phyloP scores from a whole-genome alignment of 805 yeast genomes.

The Metschnikowia drakensbergensis region DNA sequence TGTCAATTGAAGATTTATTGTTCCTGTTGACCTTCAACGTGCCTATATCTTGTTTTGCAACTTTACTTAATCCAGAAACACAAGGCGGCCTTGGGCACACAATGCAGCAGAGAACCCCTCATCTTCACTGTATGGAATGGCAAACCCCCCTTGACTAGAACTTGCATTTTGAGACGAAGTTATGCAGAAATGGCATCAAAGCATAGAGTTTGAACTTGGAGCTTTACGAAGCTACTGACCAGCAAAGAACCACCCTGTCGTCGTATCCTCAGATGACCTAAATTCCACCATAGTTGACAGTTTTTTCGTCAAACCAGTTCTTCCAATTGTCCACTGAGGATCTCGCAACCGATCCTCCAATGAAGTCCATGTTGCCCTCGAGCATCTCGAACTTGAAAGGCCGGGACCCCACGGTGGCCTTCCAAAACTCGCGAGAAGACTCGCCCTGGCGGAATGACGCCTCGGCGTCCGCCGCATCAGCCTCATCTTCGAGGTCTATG shows the following conservation, averaged over 20 bases:
- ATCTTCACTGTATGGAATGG: too few species aligned
- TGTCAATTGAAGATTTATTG: too few species aligned
- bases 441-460: slow-evolving; percentile 26
- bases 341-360: slow-evolving; percentile 69
- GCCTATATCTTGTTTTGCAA: too few species aligned
- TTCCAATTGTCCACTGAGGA: slow-evolving; percentile 57
- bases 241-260: not conserved
- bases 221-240: too few species aligned
- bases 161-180: too few species aligned
- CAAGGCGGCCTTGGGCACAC: too few species aligned
- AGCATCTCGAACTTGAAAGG: slow-evolving; percentile 60
- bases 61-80: too few species aligned
- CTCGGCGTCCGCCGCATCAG: slow-evolving; percentile 34
- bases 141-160: too few species aligned
- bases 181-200: too few species aligned
- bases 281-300: slow-evolving; percentile 46
- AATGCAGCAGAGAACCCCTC: too few species aligned
- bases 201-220: too few species aligned
- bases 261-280: not conserved
- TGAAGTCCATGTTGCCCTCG: slow-evolving; percentile 68
- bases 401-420: slow-evolving; percentile 31
- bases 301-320: slow-evolving; percentile 75
- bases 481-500: slow-evolving; percentile 34
- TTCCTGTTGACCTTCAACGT: too few species aligned
- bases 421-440: slow-evolving; percentile 46